Conservation (phyloP, 2,329 filamentous ascomycete genomes). For the Teratosphaeriaceae sp. region DNA sequence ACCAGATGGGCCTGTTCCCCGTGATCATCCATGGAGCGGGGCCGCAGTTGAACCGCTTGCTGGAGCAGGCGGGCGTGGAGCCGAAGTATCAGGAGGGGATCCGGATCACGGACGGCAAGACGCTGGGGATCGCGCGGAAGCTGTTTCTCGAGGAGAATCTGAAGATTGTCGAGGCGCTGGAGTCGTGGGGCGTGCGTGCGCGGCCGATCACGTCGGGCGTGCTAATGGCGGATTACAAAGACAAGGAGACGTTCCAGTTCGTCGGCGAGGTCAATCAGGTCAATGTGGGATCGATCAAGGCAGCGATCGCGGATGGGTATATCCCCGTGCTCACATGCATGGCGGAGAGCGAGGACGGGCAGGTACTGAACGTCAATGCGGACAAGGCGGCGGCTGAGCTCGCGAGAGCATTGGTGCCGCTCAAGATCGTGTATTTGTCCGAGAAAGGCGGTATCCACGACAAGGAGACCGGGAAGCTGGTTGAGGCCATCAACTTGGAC, state of each 20-base stretch:
- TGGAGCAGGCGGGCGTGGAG: conserved; percentile 86
- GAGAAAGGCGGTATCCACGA: conserved; percentile 97
- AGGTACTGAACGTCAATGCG: conserved; percentile 94
- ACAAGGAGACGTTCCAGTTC: conserved; percentile 92
- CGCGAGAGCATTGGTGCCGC: conserved; percentile 76
- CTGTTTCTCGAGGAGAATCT: conserved; percentile 94
- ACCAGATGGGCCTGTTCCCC: conserved; percentile 90
- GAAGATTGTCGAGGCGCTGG: conserved; percentile 82
- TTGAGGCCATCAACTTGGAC: conserved; percentile 94
- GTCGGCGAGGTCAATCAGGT: conserved; percentile 94
- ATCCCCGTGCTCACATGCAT: conserved; percentile 93
- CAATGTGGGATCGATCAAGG: conserved; percentile 83
- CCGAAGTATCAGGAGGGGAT: conserved; percentile 96
- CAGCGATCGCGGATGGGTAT: conserved; percentile 83
- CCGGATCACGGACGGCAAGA: conserved; percentile 91
- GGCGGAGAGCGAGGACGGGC: conserved; percentile 86
- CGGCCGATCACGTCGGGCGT: conserved; percentile 85
- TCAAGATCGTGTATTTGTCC: conserved; percentile 98
- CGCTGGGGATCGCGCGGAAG: conserved; percentile 80
- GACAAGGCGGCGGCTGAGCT: conserved; percentile 94
- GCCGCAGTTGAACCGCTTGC: conserved; percentile 85
- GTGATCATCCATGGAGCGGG: conserved; percentile 94
- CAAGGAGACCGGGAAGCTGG: conserved; percentile 87
- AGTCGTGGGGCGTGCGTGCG: conserved; percentile 81
- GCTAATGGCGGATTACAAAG: conserved; percentile 87